phyloP scores from a whole-genome alignment of 176 grass and related monocot species.

The Triticum urartu region DNA sequence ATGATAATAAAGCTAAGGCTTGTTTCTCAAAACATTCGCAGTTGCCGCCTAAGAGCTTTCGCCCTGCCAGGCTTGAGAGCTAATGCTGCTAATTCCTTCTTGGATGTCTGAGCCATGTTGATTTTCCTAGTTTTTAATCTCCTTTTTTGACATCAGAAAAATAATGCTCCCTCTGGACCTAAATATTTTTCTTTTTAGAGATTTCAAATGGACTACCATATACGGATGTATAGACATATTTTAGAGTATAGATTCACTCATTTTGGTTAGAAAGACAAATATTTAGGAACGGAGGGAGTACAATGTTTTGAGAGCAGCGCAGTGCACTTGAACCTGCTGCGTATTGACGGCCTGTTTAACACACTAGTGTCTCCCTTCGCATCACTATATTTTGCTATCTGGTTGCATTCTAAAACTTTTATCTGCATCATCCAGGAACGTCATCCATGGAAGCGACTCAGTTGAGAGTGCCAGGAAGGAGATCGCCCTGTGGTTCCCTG shows the following conservation, averaged over 20 bases:
- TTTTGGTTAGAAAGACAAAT: too few relatives aligned
- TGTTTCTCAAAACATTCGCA: slow-evolving; percentile 76
- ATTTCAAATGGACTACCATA: too few relatives aligned
- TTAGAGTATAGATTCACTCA: too few relatives aligned
- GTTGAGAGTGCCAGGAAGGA: slow-evolving; percentile 89
- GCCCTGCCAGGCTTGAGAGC: slow-evolving; percentile 63
- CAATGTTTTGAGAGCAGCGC: too few relatives aligned
- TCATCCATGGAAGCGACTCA: slow-evolving; percentile 91
- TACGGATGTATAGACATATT: too few relatives aligned
- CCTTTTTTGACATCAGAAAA: neutral
- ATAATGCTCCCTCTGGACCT: too few relatives aligned
- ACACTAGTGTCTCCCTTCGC: neutral
- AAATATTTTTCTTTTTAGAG: too few relatives aligned
- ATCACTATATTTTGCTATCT: neutral
- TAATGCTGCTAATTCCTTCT: slow-evolving; percentile 59
- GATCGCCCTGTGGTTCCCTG: slow-evolving; percentile 91
- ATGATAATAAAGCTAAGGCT: slow-evolving; percentile 41
- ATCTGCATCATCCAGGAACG: slow-evolving; percentile 57
- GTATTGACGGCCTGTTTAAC: neutral
- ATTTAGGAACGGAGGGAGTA: neutral
- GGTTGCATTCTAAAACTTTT: neutral
- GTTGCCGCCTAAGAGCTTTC: slow-evolving; percentile 62
- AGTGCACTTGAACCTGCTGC: neutral
- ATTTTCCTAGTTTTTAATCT: neutral
- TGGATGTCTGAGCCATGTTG: slow-evolving; percentile 49